Evolutionary conservation across 2,329 filamentous ascomycete species (phyloP).

Genomic region (Corynespora cassiicola): DNA sequence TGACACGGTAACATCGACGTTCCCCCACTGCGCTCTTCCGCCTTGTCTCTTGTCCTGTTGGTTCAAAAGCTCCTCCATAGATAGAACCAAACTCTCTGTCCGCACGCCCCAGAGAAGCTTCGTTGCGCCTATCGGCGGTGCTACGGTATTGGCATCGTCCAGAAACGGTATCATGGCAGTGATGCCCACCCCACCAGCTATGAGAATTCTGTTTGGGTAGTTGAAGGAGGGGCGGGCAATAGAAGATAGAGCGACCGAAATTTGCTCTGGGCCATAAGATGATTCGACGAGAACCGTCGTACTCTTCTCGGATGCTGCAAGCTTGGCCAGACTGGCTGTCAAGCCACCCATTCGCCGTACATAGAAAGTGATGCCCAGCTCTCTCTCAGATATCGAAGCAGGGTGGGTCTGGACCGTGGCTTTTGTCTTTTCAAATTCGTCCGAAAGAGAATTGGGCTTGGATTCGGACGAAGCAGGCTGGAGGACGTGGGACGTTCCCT

Average conservation of each 20-base stretch:
- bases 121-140: conserved; percentile 26
- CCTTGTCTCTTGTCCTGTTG: conserved; percentile 20
- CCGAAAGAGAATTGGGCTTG: background rate
- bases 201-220: conserved; percentile 44
- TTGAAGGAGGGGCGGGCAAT: conserved; percentile 44
- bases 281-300: background rate
- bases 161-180: conserved; percentile 51
- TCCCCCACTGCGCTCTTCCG: conserved; percentile 26
- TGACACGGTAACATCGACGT: conserved; percentile 19
- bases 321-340: conserved; percentile 1
- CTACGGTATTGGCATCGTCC: conserved; percentile 40
- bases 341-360: conserved; percentile 6
- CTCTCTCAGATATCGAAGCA: background rate
- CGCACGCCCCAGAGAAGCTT: conserved; percentile 15
- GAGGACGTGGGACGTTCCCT: conserved; percentile 15
- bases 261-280: conserved; percentile 1
- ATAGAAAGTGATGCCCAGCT: conserved; percentile 8
- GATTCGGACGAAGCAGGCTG: background rate
- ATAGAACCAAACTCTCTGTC: conserved; percentile 4
- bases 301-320: background rate
- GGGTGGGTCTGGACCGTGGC: background rate
- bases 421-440: background rate
- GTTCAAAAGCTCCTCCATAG: conserved; percentile 34
- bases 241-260: conserved; percentile 9
- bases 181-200: conserved; percentile 59